Conservation (phyloP, 352 stramenopile species). For the Globisporangium canariense region DNA sequence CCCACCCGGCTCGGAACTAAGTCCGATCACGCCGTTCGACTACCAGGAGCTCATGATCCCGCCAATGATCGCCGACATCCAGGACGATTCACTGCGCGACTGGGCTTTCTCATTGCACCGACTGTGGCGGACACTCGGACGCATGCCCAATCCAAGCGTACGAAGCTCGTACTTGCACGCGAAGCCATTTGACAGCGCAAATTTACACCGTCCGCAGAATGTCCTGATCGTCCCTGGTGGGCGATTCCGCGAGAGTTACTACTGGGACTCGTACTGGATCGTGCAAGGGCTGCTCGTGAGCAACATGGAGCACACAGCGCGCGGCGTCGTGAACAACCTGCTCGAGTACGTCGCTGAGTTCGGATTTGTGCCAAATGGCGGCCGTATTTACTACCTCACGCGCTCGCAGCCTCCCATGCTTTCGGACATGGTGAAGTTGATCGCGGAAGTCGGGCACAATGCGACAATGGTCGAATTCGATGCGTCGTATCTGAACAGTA, state of each 20-base stretch:
- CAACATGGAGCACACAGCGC: slow-evolving; percentile 72
- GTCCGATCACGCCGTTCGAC: slow-evolving; percentile 66
- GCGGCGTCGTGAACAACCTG: slow-evolving; percentile 83
- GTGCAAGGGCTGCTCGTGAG: slow-evolving; percentile 84
- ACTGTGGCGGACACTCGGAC: slow-evolving; percentile 72
- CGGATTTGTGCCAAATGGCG: slow-evolving; percentile 89
- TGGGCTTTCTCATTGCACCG: slow-evolving; percentile 73
- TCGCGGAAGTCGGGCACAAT: slow-evolving; percentile 32
- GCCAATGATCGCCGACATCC: slow-evolving; percentile 51
- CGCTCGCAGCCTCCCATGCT: slow-evolving; percentile 90
- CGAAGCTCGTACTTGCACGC: slow-evolving; percentile 57
- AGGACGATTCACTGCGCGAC: slow-evolving; percentile 40
- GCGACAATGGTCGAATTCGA: slow-evolving; percentile 44
- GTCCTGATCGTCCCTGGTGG: slow-evolving; percentile 86
- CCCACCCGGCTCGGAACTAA: slow-evolving; percentile 67
- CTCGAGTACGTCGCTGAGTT: slow-evolving; percentile 84
- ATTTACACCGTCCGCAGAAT: slow-evolving; percentile 37
- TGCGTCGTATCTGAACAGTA: slow-evolving; percentile 38
- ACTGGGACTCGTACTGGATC: slow-evolving; percentile 94
- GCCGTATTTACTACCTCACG: slow-evolving; percentile 89
- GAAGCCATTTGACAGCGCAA: slow-evolving; percentile 33
- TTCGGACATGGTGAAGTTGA: slow-evolving; percentile 76
- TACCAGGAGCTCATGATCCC: slow-evolving; percentile 51
- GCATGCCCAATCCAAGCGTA: slow-evolving; percentile 47
- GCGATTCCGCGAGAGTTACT: slow-evolving; percentile 91